Conservation (phyloP, 345 rosid genomes). For the Citrus australasica region DNA sequence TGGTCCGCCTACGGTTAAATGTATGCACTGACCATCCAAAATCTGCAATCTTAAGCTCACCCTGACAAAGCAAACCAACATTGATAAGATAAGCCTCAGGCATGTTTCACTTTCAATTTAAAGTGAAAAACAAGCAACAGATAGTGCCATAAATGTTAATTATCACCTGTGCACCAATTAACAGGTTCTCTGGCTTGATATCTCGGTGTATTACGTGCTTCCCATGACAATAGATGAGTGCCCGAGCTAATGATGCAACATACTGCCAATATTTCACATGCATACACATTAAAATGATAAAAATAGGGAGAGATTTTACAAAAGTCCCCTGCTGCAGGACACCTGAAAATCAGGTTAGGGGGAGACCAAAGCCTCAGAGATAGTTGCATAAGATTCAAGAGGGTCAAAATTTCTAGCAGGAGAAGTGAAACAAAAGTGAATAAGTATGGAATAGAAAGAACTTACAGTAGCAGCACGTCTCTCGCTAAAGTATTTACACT, state of each 20-base stretch:
- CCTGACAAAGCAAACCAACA: conserved; percentile 41
- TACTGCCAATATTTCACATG: conserved; percentile 44
- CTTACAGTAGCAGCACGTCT: conserved; percentile 91
- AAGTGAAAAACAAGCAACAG: neutral
- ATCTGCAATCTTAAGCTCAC: conserved; percentile 98
- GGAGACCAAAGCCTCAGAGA: neutral
- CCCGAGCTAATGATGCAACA: conserved; percentile 95
- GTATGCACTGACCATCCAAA: conserved; percentile 99
- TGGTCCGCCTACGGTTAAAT: conserved; percentile 90
- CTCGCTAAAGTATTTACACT: conserved; percentile 85
- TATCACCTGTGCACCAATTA: conserved; percentile 81
- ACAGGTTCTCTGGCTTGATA: conserved; percentile 92
- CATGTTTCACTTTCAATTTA: neutral
- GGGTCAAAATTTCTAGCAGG: neutral
- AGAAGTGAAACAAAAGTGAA: neutral
- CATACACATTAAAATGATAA: neutral
- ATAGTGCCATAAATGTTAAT: neutral
- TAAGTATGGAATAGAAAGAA: conserved; percentile 2
- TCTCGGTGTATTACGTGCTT: conserved; percentile 98
- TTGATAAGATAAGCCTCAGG: conserved; percentile 12
- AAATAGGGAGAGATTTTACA: neutral
- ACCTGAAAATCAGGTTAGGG: neutral
- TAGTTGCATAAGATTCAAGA: neutral
- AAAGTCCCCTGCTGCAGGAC: neutral
- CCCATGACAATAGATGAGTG: conserved; percentile 97